Base-by-base conservation (phyloP, 1,284 basidiomycete genomes). In the Serendipita sp. region DNA sequence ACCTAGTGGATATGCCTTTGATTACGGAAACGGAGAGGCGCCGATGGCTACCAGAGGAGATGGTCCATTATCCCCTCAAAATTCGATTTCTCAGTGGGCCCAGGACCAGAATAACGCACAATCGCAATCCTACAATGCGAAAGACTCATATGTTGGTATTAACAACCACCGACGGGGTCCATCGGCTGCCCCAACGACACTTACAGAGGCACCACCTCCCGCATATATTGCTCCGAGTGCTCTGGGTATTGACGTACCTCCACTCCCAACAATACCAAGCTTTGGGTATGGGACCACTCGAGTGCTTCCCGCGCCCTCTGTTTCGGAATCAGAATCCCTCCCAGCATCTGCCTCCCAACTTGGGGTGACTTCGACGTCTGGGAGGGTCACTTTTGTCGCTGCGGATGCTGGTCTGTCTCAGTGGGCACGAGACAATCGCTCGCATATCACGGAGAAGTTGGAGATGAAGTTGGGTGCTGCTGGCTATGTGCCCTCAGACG, bases 381-480 rank as follows among this genome's bases (percentile, higher is more conserved):
- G 45, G n/a, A 22, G 17, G 17, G n/a, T 5, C 8, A 2, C 17
- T 5, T 49, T 49, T 49, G 45, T 49, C 8, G 2, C 8, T 6
- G 2, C 1, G 8, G 45, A 49, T 2, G 45, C 45, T 5, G 45
- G 45, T 6, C 45, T 49, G 45, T 49, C 45, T 5, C 45, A 49
- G 29, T 49, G 45, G 45, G 45, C 45, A n/a, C 6, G 45, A n/a
- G 45, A 49, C 2, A 58, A 58, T 35, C 53, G 53, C 1, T n/a
- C 17, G 17, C n/a, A 30, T 32, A 58, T 58, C 8, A 58, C 26
- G 2, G 53, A 58, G 32, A 35, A 58, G 22, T 32, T 58, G 53
- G 53, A 58, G 53, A 58, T 58, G 53, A 58, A 35, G 53, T 35
- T 58, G 32, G 53, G 10, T 29, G 32, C 32, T 4, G 53, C 53